Percentiles rank a stretch among this genome's conserved stretches.
phyloP scores from a whole-genome alignment of 176 grass and related monocot species.

The Oryza glumipatula region DNA sequence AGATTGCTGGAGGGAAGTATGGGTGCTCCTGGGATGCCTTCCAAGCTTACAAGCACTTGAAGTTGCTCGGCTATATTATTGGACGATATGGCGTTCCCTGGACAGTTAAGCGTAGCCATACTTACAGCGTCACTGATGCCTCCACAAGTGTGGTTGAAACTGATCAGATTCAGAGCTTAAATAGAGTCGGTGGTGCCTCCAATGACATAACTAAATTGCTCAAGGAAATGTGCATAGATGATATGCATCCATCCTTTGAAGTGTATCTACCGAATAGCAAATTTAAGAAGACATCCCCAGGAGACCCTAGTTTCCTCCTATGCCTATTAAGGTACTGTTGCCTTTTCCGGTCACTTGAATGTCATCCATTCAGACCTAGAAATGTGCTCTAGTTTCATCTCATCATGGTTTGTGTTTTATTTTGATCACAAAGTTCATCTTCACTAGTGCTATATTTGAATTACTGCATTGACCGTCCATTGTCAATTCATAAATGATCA shows the following conservation, averaged over 20 bases:
- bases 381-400: constrained; percentile 18
- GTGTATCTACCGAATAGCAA: constrained; percentile 84
- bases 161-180: constrained; percentile 3
- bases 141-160: neutral
- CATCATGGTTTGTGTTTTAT: constrained; percentile 3
- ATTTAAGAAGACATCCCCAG: constrained; percentile 81
- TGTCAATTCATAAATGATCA: neutral
- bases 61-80: constrained; percentile 87
- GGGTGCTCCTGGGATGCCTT: constrained; percentile 63
- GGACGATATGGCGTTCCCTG: constrained; percentile 66
- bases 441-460: constrained; percentile 10
- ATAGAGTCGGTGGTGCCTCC: neutral
- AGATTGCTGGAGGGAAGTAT: constrained; percentile 51
- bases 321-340: constrained; percentile 65
- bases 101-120: constrained; percentile 55
- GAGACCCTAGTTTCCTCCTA: constrained; percentile 64
- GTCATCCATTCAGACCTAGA: neutral
- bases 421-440: neutral
- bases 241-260: constrained; percentile 59
- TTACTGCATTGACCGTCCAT: neutral
- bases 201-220: constrained; percentile 52
- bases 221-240: constrained; percentile 52
- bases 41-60: constrained; percentile 81
- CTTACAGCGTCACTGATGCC: constrained; percentile 23
- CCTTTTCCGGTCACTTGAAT: neutral